A percentile compares a stretch with the other conserved stretches of the same genome.
Evolutionary conservation across 1,284 basidiomycete species (phyloP).

Genomic region (Athelia sp.): DNA sequence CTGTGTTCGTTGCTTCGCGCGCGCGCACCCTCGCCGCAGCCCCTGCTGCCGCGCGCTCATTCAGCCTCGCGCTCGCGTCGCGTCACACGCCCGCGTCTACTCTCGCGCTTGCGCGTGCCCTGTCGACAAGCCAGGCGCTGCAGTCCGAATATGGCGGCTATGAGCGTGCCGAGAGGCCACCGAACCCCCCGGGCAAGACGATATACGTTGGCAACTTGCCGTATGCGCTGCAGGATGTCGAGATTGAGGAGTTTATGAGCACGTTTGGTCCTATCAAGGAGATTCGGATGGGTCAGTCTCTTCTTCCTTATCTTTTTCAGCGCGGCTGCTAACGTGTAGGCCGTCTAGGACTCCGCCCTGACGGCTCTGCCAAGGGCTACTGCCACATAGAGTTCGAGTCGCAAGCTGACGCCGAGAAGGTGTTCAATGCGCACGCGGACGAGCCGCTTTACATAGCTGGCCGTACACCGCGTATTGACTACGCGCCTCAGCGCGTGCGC

Average conservation of each 20-base stretch:
- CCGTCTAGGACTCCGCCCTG: no score
- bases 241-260: constrained; percentile 30
- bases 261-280: constrained; percentile 28
- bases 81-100: neutral
- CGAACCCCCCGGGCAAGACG: constrained; percentile 18
- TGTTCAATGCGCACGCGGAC: constrained; percentile 26
- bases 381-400: constrained; percentile 39
- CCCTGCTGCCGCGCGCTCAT: neutral
- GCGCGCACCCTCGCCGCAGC: neutral
- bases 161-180: neutral
- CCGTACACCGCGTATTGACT: constrained; percentile 36
- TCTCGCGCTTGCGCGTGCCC: neutral
- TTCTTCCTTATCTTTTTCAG: neutral
- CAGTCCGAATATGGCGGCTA: neutral
- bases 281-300: constrained; percentile 31
- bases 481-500: constrained; percentile 15
- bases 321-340: no score
- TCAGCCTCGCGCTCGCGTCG: neutral
- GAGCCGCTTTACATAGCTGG: constrained; percentile 41
- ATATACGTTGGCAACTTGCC: constrained; percentile 45
- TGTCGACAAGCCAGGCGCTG: neutral
- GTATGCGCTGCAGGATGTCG: constrained; percentile 30
- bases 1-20: constrained; percentile 16
- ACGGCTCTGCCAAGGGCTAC: no score
- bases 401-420: constrained; percentile 28